These are phyloP conservation scores for Schizosaccharomyces pombe DNA, from an alignment of 805 yeast species.

Conservation along the genomic window DNA sequence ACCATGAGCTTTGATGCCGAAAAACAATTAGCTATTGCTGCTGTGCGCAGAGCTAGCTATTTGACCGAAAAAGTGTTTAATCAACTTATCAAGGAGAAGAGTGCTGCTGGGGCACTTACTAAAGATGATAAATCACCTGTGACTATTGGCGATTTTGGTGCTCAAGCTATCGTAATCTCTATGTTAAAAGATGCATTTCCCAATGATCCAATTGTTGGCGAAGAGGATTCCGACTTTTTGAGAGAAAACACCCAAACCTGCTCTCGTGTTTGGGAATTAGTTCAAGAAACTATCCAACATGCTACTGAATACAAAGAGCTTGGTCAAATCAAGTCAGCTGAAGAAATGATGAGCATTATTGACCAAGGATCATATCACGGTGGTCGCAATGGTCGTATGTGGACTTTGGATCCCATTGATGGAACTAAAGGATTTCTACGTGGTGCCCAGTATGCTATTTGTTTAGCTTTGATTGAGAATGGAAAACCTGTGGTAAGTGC, in stretches of 20 bases:
- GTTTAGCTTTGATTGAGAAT: slow-evolving; percentile 69
- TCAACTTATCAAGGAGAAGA: slow-evolving; percentile 18
- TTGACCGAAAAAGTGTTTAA: slow-evolving; percentile 45
- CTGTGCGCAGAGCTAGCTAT: slow-evolving; percentile 68
- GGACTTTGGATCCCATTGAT: slow-evolving; percentile 97
- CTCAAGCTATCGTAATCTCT: slow-evolving; percentile 77
- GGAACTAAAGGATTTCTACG: slow-evolving; percentile 93
- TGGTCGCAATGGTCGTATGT: slow-evolving; percentile 41
- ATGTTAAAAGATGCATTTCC: slow-evolving; percentile 67
- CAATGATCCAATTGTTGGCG: slow-evolving; percentile 70
- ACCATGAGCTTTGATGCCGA: slow-evolving; percentile 34
- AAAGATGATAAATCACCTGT: slow-evolving; percentile 86
- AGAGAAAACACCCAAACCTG: slow-evolving; percentile 27
- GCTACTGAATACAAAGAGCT: slow-evolving; percentile 5
- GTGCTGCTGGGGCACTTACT: slow-evolving; percentile 21
- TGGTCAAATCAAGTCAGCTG: slow-evolving; percentile 15
- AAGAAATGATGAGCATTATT: slow-evolving; percentile 37
- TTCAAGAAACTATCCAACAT: slow-evolving; percentile 26
- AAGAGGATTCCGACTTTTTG: slow-evolving; percentile 62
- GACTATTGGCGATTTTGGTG: slow-evolving; percentile 84
- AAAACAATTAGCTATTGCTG: slow-evolving; percentile 58
- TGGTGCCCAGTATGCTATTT: slow-evolving; percentile 92
- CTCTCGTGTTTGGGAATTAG: slow-evolving; percentile 33
- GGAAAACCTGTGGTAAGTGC: slow-evolving; percentile 75
- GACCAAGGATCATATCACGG: slow-evolving; percentile 66